phyloP scores from a whole-genome alignment of 345 rosid species.

The Syzygium aqueum region DNA sequence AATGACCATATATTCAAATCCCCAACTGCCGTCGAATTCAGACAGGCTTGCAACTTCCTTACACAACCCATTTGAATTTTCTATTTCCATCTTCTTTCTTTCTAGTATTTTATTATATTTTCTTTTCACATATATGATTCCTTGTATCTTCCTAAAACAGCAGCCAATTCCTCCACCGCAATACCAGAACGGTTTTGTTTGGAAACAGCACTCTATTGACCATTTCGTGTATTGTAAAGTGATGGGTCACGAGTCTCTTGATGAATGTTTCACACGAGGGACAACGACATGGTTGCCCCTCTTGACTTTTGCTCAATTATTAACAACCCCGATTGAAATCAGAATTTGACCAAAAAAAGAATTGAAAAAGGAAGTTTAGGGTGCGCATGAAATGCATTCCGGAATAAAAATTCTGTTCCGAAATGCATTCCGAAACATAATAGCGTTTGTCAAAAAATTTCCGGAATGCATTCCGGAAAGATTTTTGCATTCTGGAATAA shows the following conservation, averaged over 20 bases:
- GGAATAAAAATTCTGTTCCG: too few relatives aligned
- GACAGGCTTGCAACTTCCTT: neutral
- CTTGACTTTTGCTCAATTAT: neutral
- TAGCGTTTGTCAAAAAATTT: too few relatives aligned
- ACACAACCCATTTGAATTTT: neutral
- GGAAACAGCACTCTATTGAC: neutral
- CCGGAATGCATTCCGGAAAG: too few relatives aligned
- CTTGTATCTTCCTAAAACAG: neutral
- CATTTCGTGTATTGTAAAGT: neutral
- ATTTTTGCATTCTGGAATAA: too few relatives aligned
- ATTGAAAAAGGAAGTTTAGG: neutral
- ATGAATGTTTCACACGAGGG: neutral
- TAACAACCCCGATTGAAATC: neutral
- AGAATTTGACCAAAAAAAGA: too few relatives aligned
- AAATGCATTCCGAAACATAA: too few relatives aligned
- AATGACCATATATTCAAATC: constrained; percentile 6
- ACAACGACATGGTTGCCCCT: neutral
- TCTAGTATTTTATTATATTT: neutral
- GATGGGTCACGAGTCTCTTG: neutral
- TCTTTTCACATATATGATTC: neutral
- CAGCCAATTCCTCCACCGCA: neutral
- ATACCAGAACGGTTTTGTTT: neutral
- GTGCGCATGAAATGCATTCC: too few relatives aligned
- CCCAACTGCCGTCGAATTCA: constrained; percentile 8
- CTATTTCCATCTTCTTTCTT: neutral